A percentile compares a stretch with the other conserved stretches of the same genome.
Conservation (phyloP, 768 basidiomycete genomes). For the Lactarius hengduanensis region DNA sequence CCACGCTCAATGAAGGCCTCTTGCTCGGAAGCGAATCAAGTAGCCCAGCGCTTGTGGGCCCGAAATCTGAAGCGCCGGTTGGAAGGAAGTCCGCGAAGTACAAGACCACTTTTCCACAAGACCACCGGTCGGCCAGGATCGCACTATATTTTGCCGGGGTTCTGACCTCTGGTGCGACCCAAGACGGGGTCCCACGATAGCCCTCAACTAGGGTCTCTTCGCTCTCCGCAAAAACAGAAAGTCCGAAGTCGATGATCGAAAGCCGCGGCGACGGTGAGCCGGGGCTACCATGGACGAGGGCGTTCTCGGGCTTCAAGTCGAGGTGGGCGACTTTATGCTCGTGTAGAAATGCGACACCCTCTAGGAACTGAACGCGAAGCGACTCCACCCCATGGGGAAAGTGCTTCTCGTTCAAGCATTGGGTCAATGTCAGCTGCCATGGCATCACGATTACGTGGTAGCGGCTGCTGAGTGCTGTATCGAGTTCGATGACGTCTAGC, state of each 20-base stretch:
- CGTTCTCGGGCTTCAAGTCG: neutral
- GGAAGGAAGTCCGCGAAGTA: too few relatives aligned
- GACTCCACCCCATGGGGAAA: neutral
- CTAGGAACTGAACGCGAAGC: neutral
- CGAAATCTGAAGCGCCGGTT: too few relatives aligned
- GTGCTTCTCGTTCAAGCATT: neutral
- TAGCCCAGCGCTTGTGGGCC: too few relatives aligned
- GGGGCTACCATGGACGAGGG: neutral
- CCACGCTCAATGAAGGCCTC: too few relatives aligned
- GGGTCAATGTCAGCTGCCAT: neutral
- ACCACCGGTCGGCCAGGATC: too few relatives aligned
- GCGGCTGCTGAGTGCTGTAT: neutral
- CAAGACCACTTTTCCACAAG: too few relatives aligned
- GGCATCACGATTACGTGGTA: neutral
- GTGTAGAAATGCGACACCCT: neutral
- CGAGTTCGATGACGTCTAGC: too few relatives aligned
- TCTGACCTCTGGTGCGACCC: too few relatives aligned
- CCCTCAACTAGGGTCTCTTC: too few relatives aligned
- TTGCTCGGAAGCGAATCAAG: too few relatives aligned
- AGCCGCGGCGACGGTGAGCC: neutral
- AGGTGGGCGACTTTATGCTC: neutral
- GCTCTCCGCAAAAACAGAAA: neutral
- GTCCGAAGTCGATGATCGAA: neutral
- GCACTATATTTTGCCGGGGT: too few relatives aligned
- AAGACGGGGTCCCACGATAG: too few relatives aligned